Evolutionary conservation across 1,284 basidiomycete species (phyloP).

Genomic region (Melampsora allii-populina): DNA sequence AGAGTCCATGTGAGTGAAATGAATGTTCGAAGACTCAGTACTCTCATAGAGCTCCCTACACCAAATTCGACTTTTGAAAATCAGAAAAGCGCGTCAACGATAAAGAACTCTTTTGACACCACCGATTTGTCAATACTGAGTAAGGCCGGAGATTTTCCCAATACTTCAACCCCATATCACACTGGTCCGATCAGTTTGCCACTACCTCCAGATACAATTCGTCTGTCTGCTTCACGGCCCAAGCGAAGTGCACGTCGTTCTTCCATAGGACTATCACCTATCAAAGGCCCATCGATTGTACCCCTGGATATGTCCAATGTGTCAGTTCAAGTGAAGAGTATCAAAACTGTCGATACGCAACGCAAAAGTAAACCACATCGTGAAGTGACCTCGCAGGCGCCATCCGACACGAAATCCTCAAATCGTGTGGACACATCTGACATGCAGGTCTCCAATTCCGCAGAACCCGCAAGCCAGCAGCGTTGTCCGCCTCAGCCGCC

Average conservation of each 20-base stretch:
- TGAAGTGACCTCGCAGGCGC: background rate
- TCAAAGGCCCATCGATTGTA: constrained; percentile 1
- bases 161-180: constrained; percentile 26
- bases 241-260: constrained; percentile 32
- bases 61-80: constrained; percentile 24
- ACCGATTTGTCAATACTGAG: constrained; percentile 17
- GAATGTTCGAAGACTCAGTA: constrained; percentile 17
- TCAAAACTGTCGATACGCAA: background rate
- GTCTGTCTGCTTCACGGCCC: constrained; percentile 26
- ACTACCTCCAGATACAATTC: constrained; percentile 36
- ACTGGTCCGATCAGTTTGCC: constrained; percentile 31
- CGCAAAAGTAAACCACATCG: background rate
- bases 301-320: background rate
- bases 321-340: too few species aligned
- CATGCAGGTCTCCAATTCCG: background rate
- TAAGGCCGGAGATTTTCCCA: constrained; percentile 22
- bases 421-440: background rate
- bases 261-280: background rate
- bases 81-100: background rate
- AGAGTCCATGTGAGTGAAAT: constrained; percentile 37
- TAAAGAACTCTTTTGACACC: background rate
- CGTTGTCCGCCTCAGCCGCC: background rate
- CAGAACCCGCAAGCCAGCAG: background rate
- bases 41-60: constrained; percentile 33
- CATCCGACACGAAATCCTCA: too few species aligned